phyloP scores from a whole-genome alignment of 2,329 filamentous ascomycete species.

The Cladophialophora yegresii region DNA sequence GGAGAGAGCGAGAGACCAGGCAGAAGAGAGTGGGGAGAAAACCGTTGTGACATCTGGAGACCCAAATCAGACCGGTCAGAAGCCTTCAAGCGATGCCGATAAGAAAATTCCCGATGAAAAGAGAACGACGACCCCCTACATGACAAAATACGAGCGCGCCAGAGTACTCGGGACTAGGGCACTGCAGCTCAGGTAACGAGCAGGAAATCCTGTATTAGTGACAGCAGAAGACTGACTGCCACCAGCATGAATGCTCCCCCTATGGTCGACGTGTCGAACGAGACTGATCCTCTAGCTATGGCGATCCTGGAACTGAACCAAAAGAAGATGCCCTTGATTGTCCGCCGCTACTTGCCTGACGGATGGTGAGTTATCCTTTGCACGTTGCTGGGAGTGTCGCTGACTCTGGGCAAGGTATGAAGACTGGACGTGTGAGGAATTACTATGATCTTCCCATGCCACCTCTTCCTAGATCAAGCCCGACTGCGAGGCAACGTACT shows the following conservation, averaged over 20 bases:
- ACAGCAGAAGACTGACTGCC: constrained; percentile 30
- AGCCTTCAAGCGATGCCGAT: constrained; percentile 62
- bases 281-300: constrained; percentile 96
- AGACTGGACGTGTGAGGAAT: constrained; percentile 98
- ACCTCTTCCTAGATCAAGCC: not conserved
- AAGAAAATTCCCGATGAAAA: constrained; percentile 90
- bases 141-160: constrained; percentile 98
- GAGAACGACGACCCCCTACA: constrained; percentile 91
- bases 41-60: constrained; percentile 51
- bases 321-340: constrained; percentile 97
- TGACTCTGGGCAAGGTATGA: constrained; percentile 70
- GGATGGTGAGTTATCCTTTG: constrained; percentile 70
- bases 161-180: constrained; percentile 91
- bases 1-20: constrained; percentile 53
- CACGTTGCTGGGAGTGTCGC: constrained; percentile 6
- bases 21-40: constrained; percentile 51
- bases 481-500: not conserved
- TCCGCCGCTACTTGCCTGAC: constrained; percentile 92
- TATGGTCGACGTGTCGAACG: constrained; percentile 92
- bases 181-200: constrained; percentile 80
- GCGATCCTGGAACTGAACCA: constrained; percentile 95
- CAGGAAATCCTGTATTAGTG: not conserved
- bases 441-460: constrained; percentile 56
- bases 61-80: constrained; percentile 48
- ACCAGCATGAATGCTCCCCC: constrained; percentile 94